A percentile compares a stretch with the other conserved stretches of the same genome.
Evolutionary conservation across 768 basidiomycete species (phyloP).

Genomic region (Calocera viscosa): DNA sequence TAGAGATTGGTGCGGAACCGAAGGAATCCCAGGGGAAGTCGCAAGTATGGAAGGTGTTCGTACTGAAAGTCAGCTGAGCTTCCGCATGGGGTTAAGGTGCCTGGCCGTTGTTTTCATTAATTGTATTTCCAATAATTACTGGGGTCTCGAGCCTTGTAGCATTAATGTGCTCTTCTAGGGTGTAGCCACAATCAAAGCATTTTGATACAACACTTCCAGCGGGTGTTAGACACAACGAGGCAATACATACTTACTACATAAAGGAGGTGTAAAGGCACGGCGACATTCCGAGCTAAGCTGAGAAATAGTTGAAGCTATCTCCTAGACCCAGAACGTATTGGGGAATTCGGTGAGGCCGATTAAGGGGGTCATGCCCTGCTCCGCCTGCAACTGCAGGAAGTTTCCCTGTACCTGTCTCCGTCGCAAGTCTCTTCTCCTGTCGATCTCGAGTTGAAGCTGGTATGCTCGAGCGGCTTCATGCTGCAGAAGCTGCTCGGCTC

Average conservation of each 20-base stretch:
- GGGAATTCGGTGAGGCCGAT: not conserved
- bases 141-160: not conserved
- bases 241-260: not conserved
- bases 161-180: not conserved
- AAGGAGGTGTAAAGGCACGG: not conserved
- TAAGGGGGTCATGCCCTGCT: not conserved
- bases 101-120: not conserved
- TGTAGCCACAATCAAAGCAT: not conserved
- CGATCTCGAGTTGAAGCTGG: not conserved
- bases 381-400: not conserved
- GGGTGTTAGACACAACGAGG: not conserved
- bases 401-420: not conserved
- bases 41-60: not conserved
- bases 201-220: not conserved
- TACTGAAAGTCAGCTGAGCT: not conserved
- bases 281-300: not conserved
- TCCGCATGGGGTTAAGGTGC: not conserved
- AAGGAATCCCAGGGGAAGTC: not conserved
- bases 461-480: not conserved
- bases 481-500: not conserved
- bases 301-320: not conserved
- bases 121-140: not conserved
- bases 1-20: not conserved
- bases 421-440: not conserved
- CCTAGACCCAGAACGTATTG: not conserved